Conservation (phyloP, 2,329 filamentous ascomycete genomes). For the Elsinoe arachidis region DNA sequence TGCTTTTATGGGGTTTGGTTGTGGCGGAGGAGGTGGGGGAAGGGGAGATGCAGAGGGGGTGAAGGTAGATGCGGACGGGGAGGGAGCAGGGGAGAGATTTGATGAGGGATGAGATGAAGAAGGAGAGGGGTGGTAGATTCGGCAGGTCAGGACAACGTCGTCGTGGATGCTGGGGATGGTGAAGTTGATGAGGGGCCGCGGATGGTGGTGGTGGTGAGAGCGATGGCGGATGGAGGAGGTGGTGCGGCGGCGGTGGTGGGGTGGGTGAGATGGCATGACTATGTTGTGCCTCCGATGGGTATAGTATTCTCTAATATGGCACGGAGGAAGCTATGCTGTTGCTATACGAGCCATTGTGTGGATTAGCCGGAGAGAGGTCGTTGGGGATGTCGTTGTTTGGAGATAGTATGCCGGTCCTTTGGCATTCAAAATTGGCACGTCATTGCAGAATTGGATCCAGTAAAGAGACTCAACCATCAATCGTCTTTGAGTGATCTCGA, state of each 20-base stretch:
- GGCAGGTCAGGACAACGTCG: conserved; percentile 64
- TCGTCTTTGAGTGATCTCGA: too few species aligned
- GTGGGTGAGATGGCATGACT: not conserved
- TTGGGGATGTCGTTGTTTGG: too few species aligned
- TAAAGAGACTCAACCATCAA: too few species aligned
- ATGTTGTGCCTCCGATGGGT: not conserved
- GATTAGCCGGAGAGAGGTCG: too few species aligned
- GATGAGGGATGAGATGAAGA: not conserved
- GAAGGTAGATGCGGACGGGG: conserved; percentile 23
- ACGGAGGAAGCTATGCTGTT: too few species aligned
- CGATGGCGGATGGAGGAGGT: not conserved
- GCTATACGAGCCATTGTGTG: too few species aligned
- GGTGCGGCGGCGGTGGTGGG: not conserved
- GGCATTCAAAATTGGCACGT: too few species aligned
- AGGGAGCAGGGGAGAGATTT: conserved; percentile 22
- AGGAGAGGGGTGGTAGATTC: conserved; percentile 57
- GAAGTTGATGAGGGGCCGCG: conserved; percentile 37
- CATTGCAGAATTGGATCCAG: too few species aligned
- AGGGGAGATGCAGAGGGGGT: conserved; percentile 21
- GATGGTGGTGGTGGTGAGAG: not conserved
- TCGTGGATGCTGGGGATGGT: conserved; percentile 81
- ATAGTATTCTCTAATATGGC: not conserved
- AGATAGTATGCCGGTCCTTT: too few species aligned
- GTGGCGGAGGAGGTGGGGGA: conserved; percentile 23
- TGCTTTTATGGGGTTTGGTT: conserved; percentile 24